phyloP scores from a whole-genome alignment of 192 early-diverging fungal genomes.

The Coemansia aciculifera region DNA sequence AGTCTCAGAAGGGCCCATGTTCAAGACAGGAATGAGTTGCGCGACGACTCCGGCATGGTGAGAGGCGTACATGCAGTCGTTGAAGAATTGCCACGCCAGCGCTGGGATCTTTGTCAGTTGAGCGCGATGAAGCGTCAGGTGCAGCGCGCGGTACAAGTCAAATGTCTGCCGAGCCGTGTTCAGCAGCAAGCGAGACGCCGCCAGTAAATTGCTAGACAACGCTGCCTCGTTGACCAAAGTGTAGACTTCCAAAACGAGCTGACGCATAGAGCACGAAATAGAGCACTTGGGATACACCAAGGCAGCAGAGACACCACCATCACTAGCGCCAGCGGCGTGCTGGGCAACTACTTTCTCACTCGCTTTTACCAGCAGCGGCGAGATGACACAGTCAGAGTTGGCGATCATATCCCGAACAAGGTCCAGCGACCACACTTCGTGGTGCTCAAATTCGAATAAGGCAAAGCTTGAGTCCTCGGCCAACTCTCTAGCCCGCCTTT shows the following conservation, averaged over 20 bases:
- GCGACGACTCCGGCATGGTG: conserved; percentile 30
- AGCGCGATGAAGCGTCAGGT: conserved; percentile 23
- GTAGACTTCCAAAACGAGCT: conserved; percentile 15
- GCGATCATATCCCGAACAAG: conserved; percentile 2
- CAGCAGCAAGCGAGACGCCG: background rate
- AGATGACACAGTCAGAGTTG: background rate
- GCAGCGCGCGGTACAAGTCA: conserved; percentile 24
- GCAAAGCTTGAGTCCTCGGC: conserved; percentile 26
- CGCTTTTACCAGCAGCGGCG: background rate
- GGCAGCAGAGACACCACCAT: background rate
- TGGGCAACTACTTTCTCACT: background rate
- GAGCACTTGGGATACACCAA: conserved; percentile 19
- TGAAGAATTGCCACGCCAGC: conserved; percentile 43
- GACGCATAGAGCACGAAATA: conserved; percentile 15
- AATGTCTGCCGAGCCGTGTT: conserved; percentile 12
- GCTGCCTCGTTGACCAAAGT: conserved; percentile 18
- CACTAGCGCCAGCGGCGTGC: background rate
- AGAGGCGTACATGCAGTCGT: conserved; percentile 49
- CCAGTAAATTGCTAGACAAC: background rate
- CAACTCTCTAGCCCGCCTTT: conserved; percentile 11
- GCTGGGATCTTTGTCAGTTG: conserved; percentile 31
- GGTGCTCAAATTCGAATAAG: conserved; percentile 6
- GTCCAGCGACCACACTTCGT: conserved; percentile 29
- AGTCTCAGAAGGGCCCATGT: background rate
- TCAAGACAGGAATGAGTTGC: background rate